These are phyloP conservation scores for Lecanoromycetidae sp. DNA, from an alignment of 2,329 filamentous ascomycete species.

Conservation along the genomic window DNA sequence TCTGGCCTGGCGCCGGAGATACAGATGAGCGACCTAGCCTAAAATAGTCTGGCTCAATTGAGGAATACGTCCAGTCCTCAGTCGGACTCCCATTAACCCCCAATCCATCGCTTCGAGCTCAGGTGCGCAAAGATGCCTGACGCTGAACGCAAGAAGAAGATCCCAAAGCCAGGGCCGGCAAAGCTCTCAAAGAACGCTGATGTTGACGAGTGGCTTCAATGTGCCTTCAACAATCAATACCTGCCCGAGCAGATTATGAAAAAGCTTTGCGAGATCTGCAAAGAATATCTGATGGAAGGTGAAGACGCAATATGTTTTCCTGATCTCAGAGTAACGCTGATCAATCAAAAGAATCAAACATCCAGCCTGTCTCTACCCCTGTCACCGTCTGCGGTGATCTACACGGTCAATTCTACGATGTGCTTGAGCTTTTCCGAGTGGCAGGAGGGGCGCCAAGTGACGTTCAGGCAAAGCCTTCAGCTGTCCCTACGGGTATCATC, in stretches of 20 bases:
- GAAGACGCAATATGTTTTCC: slow-evolving; percentile 22
- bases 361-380: slow-evolving; percentile 91
- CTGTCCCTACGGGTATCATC: slow-evolving; percentile 43
- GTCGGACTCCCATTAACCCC: too few relatives aligned
- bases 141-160: slow-evolving; percentile 40
- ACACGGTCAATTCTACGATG: slow-evolving; percentile 96
- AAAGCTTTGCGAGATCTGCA: slow-evolving; percentile 95
- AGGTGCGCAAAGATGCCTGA: slow-evolving; percentile 30
- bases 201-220: slow-evolving; percentile 90
- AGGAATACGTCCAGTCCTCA: too few relatives aligned
- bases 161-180: slow-evolving; percentile 85
- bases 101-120: background rate
- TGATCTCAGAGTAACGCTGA: background rate
- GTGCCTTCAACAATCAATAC: slow-evolving; percentile 95
- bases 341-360: slow-evolving; percentile 68
- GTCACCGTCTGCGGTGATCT: slow-evolving; percentile 98
- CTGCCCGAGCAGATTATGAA: slow-evolving; percentile 96
- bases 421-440: slow-evolving; percentile 91
- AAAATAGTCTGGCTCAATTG: too few relatives aligned
- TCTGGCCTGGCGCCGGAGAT: too few relatives aligned
- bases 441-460: slow-evolving; percentile 86
- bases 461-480: slow-evolving; percentile 48
- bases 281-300: slow-evolving; percentile 99
- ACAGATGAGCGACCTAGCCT: too few relatives aligned
- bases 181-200: slow-evolving; percentile 72